Base-by-base conservation (phyloP, 2,329 filamentous ascomycete species). In the Neofusicoccum laricinum region DNA sequence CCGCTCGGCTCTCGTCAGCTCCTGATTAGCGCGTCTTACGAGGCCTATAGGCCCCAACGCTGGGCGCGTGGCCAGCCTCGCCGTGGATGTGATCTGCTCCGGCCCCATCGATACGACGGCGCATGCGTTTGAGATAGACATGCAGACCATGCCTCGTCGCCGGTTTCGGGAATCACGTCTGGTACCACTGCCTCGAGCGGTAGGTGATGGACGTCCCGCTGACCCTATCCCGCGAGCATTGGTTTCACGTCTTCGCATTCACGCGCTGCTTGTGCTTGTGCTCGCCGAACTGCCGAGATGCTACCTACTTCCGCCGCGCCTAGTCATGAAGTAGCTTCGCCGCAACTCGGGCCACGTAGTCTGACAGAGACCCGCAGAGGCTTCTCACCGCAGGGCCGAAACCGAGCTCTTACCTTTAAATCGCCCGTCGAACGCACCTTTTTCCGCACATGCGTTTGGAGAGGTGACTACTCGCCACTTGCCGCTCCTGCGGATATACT, bases 71-170 rank as follows among this genome's bases (percentile, higher is more conserved):
- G 32, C 25, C 17, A 12, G 46, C 19, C 46, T 34, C 25, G 32
- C 50, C 12, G 36, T 15, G 50, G 50, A 25, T 34, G 17, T 30
- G 53, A 58, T 58, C 53, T 14, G 43, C 53, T 19, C 21, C 38
- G 38, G 53, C 53, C 19, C 38, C 53, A 21, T 17, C 19, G 14
- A 15, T 57, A n/a, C 36, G 19, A 17, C 53, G 5, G 34, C 30
- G 21, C 21, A 59, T 46, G 55, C 40, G 55, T 59, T 59, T 45
- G 55, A 46, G 41, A 11, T 59, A 36, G 55, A 46, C 30, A 36
- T 19, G 25, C 25, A 11, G n/a, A 19, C 51, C 17, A 57, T 30
- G 14, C 51, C 14, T n/a, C 51, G 12, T 43, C 21, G 40, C 53
- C 40, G 19, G 21, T 45, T 58, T n/a, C 53, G 53, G 38, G n/a